Evolutionary conservation across 1,284 basidiomycete species (phyloP).

Genomic region (Ustilago sp.): DNA sequence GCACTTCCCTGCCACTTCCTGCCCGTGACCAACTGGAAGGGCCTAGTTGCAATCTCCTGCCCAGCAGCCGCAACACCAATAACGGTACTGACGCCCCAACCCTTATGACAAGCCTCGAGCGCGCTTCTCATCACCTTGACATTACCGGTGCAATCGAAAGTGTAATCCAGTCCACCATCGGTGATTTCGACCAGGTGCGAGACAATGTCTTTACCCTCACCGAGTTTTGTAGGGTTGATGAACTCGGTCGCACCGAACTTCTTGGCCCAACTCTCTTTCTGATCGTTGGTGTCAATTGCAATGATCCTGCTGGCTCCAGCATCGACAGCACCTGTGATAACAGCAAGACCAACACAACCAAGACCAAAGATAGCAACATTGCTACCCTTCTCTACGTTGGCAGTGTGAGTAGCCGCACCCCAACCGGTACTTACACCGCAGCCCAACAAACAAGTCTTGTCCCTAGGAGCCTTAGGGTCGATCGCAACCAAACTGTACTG

Average conservation of each 20-base stretch:
- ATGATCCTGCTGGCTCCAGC: slow-evolving; percentile 89
- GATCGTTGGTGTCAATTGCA: slow-evolving; percentile 92
- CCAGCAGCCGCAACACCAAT: slow-evolving; percentile 86
- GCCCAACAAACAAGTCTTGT: slow-evolving; percentile 91
- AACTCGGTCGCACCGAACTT: slow-evolving; percentile 99
- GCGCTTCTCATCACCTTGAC: slow-evolving; percentile 95
- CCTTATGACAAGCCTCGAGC: slow-evolving; percentile 95
- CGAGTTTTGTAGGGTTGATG: slow-evolving; percentile 82
- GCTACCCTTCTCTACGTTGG: slow-evolving; percentile 74
- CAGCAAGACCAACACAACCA: slow-evolving; percentile 94
- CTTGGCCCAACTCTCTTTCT: slow-evolving; percentile 80
- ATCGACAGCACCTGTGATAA: slow-evolving; percentile 77
- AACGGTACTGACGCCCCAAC: slow-evolving; percentile 84
- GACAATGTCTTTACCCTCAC: slow-evolving; percentile 76
- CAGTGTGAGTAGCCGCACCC: slow-evolving; percentile 81
- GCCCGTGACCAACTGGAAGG: slow-evolving; percentile 84
- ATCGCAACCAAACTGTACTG: slow-evolving; percentile 96
- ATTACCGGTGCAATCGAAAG: slow-evolving; percentile 94
- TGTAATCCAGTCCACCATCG: slow-evolving; percentile 96
- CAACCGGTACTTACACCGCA: slow-evolving; percentile 98
- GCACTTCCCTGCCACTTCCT: slow-evolving; percentile 96
- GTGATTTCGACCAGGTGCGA: slow-evolving; percentile 91
- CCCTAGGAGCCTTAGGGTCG: slow-evolving; percentile 83
- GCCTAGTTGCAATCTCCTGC: slow-evolving; percentile 94
- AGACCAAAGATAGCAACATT: slow-evolving; percentile 94